phyloP scores from a whole-genome alignment of 140 eudicot species.

The Oenanthe javanica region DNA sequence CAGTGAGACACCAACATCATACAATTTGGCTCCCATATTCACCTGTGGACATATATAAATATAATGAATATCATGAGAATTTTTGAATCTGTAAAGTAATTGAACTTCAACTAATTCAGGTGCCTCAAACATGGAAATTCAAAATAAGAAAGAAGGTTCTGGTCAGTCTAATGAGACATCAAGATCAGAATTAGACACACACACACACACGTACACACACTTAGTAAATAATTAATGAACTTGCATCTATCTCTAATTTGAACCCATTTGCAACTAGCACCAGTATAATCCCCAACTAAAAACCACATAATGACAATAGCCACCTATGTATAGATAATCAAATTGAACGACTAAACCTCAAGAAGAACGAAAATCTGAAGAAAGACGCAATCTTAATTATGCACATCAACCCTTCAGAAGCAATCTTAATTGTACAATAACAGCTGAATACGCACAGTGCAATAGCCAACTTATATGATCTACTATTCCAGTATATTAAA shows the following conservation, averaged over 20 bases:
- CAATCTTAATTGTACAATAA: neutral
- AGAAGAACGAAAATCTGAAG: no score
- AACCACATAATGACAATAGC: no score
- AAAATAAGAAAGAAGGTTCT: no score
- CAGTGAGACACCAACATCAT: slow-evolving; percentile 18
- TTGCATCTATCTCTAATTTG: no score
- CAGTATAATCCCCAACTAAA: no score
- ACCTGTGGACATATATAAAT: slow-evolving; percentile 23
- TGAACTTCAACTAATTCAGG: neutral
- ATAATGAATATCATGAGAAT: neutral
- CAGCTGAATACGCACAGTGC: neutral
- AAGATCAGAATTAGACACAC: no score
- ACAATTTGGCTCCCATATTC: slow-evolving; percentile 36
- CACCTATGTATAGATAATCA: neutral
- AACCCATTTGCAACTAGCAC: no score
- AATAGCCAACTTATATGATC: neutral
- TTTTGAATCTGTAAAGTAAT: neutral
- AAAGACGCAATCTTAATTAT: neutral
- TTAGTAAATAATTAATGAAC: no score
- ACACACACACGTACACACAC: no score
- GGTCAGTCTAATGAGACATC: no score
- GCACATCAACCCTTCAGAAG: neutral
- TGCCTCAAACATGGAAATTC: neutral
- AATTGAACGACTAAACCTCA: no score
- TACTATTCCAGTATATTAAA: neutral